Evolutionary conservation across 2,329 filamentous ascomycete genomes (phyloP), one percentile per base, ranked within the genome.

Genomic region (Diaporthe caulivora): DNA sequence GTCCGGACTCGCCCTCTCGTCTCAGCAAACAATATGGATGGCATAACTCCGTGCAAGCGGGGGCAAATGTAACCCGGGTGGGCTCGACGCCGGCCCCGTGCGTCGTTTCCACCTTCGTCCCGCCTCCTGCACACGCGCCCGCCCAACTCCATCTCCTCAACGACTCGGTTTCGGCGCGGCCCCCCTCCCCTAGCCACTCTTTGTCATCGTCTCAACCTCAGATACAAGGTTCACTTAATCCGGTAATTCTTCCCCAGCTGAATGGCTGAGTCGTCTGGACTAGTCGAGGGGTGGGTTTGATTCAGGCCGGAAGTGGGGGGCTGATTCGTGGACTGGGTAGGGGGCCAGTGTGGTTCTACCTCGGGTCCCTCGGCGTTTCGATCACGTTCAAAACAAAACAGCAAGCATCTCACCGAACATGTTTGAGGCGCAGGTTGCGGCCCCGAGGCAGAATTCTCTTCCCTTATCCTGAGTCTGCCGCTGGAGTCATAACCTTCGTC

Each of bases 191-290:
- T 34, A 34, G 9, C 34, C 9, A 34, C 47, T 53, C 47, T 53
- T 67, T 67, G 62, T 53, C 62, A 67, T 67, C 62, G 47, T 53
- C 62, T 53, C 47, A 53, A 67, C 47, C 6, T 18, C 21, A 5
- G 13, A 40, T 53, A 47, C 62, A 67, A 67, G 62, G 47, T 53
- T 67, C 62, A 67, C 62, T 53, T 53, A 40, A 67, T 29, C 62
- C 47, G 47, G 62, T 67, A 67, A 67, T n/a, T 13, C 21, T 67
- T 49, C 42, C 26, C 62, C 31, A 31, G n/a, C 31, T 67, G 62
- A 67, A 67, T 53, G 62, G 62, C 62, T 67, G 47, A 67, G 62
- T 44, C 62, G 62, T 67, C 62, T 67, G 31, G 47, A 67, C 62
- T 53, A 67, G 62, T 13, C 62, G 9, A 37, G 8, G 21, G 62